These are phyloP conservation scores for Pleurozium schreberi DNA, from an alignment of 225 moss, liverwort and hornwort species.

Conservation along the genomic window DNA sequence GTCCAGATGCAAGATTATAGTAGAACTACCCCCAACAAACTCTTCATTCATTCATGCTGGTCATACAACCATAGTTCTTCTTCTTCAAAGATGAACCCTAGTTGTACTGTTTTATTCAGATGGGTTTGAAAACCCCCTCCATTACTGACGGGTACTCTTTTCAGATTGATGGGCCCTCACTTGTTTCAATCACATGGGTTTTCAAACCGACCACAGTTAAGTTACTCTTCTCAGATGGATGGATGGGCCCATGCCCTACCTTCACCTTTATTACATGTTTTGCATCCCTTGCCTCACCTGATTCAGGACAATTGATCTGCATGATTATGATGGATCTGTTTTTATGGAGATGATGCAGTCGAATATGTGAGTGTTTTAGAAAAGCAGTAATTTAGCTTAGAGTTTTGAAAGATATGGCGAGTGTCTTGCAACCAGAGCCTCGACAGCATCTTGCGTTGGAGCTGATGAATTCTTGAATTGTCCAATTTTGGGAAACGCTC, in stretches of 20 bases:
- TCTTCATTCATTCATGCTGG: neutral
- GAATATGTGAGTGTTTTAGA: neutral
- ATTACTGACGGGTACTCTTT: neutral
- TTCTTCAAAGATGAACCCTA: too few relatives aligned
- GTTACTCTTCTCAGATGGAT: neutral
- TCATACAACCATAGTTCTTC: too few relatives aligned
- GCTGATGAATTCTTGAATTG: neutral
- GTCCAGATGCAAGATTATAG: neutral
- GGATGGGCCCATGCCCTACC: neutral
- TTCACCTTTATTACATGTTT: neutral
- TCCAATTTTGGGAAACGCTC: neutral
- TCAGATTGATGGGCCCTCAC: neutral
- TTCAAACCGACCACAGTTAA: neutral
- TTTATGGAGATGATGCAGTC: neutral
- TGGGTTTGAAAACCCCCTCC: neutral
- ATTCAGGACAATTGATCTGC: too few relatives aligned
- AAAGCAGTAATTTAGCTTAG: neutral
- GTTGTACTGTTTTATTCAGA: neutral
- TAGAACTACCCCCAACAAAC: neutral
- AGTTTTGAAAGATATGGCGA: neutral
- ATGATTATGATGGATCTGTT: neutral
- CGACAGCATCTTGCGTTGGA: neutral
- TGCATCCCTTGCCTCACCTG: neutral
- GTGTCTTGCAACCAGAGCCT: neutral
- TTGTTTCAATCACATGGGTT: too few relatives aligned